Evolutionary conservation across 352 stramenopile genomes (phyloP).

Genomic region (Phytophthora pistaciae): DNA sequence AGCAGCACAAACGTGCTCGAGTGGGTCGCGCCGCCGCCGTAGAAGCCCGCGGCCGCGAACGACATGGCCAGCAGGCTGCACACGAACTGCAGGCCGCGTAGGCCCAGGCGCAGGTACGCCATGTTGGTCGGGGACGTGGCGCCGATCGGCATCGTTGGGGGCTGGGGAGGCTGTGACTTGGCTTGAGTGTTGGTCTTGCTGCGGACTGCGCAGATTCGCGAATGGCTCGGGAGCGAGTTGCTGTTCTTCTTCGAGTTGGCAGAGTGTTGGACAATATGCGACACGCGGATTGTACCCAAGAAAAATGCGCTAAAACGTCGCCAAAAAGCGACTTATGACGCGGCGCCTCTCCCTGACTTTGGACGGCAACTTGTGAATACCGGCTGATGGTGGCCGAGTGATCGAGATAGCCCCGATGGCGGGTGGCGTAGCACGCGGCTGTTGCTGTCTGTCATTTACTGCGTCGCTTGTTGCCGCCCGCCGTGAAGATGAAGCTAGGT

Average conservation of each 20-base stretch:
- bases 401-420: no score
- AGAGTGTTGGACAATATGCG: constrained; percentile 13
- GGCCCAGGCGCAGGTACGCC: constrained; percentile 44
- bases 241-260: constrained; percentile 2
- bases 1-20: constrained; percentile 64
- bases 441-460: neutral
- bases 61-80: constrained; percentile 65
- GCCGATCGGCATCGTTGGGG: constrained; percentile 23
- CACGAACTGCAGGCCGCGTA: constrained; percentile 62
- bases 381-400: neutral
- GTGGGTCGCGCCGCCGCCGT: constrained; percentile 23
- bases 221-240: constrained; percentile 16
- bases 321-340: constrained; percentile 34
- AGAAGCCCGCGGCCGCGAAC: constrained; percentile 46
- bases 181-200: neutral
- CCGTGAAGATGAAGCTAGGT: constrained; percentile 16
- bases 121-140: constrained; percentile 29
- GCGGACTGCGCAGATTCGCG: constrained; percentile 10
- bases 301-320: constrained; percentile 12
- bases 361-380: neutral
- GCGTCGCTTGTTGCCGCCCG: neutral
- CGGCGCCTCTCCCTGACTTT: neutral
- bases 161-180: neutral
- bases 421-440: neutral
- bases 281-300: constrained; percentile 32